These are phyloP conservation scores for Lasiosphaeria hispida DNA, from an alignment of 495 filamentous ascomycete species.

Conservation along the genomic window DNA sequence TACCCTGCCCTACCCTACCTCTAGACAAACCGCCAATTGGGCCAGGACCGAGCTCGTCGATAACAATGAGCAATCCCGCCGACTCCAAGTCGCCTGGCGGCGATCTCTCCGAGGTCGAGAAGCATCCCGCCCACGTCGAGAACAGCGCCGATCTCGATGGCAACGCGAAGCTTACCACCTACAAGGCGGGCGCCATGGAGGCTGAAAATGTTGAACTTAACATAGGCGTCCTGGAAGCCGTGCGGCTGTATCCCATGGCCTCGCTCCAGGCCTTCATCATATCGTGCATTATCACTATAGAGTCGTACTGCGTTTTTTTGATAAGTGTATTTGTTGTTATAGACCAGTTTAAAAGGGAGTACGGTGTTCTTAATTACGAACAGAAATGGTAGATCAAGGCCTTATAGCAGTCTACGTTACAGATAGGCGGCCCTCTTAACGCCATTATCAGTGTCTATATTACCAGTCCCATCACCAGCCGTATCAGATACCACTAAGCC, in stretches of 20 bases:
- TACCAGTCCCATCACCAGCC: slow-evolving; percentile 45
- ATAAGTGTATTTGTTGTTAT: slow-evolving; percentile 47
- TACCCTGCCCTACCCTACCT: too few species aligned
- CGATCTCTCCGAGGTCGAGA: slow-evolving; percentile 38
- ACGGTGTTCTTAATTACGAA: slow-evolving; percentile 30
- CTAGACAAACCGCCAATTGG: background rate
- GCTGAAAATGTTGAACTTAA: slow-evolving; percentile 46
- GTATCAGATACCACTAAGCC: slow-evolving; percentile 49
- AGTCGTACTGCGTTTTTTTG: slow-evolving; percentile 47
- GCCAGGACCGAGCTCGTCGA: slow-evolving; percentile 4
- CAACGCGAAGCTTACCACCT: slow-evolving; percentile 42
- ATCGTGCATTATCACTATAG: slow-evolving; percentile 53
- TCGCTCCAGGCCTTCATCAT: slow-evolving; percentile 52
- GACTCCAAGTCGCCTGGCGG: slow-evolving; percentile 35
- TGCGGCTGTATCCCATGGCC: slow-evolving; percentile 47
- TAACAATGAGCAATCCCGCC: slow-evolving; percentile 43
- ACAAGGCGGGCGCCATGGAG: slow-evolving; percentile 46
- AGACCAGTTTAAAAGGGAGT: slow-evolving; percentile 31
- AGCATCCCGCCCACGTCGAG: slow-evolving; percentile 23
- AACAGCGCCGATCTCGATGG: slow-evolving; percentile 43
- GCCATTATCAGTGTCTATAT: slow-evolving; percentile 46
- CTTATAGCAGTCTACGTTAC: slow-evolving; percentile 47
- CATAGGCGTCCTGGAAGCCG: slow-evolving; percentile 49
- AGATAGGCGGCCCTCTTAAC: slow-evolving; percentile 41
- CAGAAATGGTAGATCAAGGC: slow-evolving; percentile 31